Conservation (phyloP, 2,329 filamentous ascomycete species). For the Hymenoscyphus albidus region DNA sequence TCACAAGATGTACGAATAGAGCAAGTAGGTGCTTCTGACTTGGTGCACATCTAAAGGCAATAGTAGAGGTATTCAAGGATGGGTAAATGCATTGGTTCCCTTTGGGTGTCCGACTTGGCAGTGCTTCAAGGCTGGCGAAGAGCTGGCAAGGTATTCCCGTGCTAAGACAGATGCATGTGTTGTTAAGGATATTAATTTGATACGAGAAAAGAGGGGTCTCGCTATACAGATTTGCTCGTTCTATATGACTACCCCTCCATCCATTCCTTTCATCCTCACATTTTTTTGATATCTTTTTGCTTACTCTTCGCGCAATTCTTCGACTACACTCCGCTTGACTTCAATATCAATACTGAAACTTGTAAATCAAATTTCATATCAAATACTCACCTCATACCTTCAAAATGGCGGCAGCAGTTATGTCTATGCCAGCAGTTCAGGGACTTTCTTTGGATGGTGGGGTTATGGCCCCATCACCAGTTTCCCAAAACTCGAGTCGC, state of each 20-base stretch:
- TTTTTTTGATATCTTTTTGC: conserved; percentile 8
- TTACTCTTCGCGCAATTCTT: conserved; percentile 7
- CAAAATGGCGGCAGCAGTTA: conserved; percentile 32
- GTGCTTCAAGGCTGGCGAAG: conserved; percentile 17
- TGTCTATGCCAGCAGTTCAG: conserved; percentile 27
- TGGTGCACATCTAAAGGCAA: conserved; percentile 24
- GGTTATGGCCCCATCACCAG: conserved; percentile 35
- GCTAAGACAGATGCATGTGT: conserved; percentile 13
- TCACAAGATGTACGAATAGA: conserved; percentile 12
- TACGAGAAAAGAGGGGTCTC: conserved; percentile 6
- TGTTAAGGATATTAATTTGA: conserved; percentile 15
- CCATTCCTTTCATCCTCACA: conserved; percentile 4
- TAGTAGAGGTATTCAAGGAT: background rate
- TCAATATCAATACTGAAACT: conserved; percentile 11
- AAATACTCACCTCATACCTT: conserved; percentile 7
- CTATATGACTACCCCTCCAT: conserved; percentile 15
- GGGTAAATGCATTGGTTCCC: conserved; percentile 16
- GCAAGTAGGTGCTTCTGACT: conserved; percentile 23
- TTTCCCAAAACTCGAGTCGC: conserved; percentile 31
- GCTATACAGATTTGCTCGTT: conserved; percentile 12
- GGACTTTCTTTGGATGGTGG: conserved; percentile 29
- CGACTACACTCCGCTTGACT: conserved; percentile 6
- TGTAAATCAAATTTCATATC: conserved; percentile 9
- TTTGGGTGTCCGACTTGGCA: conserved; percentile 9
- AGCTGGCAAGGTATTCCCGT: conserved; percentile 13